These are phyloP conservation scores for Laguncularia racemosa DNA, from an alignment of 345 rosid species.

Conservation along the genomic window DNA sequence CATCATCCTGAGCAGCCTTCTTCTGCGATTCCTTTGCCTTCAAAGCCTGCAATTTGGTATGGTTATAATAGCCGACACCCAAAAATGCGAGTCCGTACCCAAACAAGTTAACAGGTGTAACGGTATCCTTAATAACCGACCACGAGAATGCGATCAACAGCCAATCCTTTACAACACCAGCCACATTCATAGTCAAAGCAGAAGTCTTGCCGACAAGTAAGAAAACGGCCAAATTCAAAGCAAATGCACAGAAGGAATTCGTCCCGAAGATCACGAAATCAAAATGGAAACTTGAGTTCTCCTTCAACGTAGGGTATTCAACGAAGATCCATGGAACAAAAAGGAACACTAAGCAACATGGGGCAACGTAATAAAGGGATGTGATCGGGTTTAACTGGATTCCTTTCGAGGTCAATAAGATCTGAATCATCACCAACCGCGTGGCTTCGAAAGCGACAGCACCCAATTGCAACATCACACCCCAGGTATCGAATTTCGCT, in stretches of 20 bases:
- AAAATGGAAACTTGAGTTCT: constrained; percentile 77
- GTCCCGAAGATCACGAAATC: constrained; percentile 87
- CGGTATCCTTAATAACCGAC: constrained; percentile 96
- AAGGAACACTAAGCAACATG: constrained; percentile 78
- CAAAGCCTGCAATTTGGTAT: constrained; percentile 83
- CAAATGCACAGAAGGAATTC: constrained; percentile 84
- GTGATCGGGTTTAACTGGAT: constrained; percentile 81
- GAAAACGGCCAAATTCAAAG: constrained; percentile 89
- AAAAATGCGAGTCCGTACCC: constrained; percentile 88
- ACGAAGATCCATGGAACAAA: constrained; percentile 89
- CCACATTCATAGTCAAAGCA: constrained; percentile 96
- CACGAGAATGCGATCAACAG: constrained; percentile 90
- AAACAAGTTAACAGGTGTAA: constrained; percentile 73
- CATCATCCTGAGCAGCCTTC: constrained; percentile 63
- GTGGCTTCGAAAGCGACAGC: constrained; percentile 95
- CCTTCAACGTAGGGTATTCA: constrained; percentile 59
- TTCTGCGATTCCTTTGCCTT: constrained; percentile 88
- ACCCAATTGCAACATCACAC: constrained; percentile 77
- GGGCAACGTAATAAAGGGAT: constrained; percentile 76
- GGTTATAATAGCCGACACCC: constrained; percentile 92
- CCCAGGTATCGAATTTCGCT: constrained; percentile 89
- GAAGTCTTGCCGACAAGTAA: constrained; percentile 94
- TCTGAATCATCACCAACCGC: constrained; percentile 81
- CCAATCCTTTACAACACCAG: constrained; percentile 98
- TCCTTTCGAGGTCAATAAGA: constrained; percentile 83